phyloP scores from a whole-genome alignment of 352 stramenopile genomes.

The Thraustochytrium sp. region DNA sequence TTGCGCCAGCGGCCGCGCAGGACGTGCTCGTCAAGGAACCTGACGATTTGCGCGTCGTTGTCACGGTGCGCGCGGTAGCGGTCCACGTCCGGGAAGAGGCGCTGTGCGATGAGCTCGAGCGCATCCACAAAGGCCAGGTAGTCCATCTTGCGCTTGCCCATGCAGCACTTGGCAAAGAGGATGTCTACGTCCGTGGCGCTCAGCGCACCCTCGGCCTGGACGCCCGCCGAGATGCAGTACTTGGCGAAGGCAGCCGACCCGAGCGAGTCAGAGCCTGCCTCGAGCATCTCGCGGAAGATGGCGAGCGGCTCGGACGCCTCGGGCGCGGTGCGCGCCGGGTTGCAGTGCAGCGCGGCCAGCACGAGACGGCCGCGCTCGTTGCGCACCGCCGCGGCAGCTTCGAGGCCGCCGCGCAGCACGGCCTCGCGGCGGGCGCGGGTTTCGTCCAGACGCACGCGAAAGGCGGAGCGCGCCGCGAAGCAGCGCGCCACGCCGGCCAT shows the following conservation, averaged over 20 bases:
- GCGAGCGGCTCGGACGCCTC: background rate
- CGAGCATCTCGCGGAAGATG: background rate
- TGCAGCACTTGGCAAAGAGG: slow-evolving; percentile 30
- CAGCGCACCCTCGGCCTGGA: background rate
- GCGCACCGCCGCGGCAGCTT: background rate
- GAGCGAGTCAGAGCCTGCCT: background rate
- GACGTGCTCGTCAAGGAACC: background rate
- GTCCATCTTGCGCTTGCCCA: slow-evolving; percentile 20
- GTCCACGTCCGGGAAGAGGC: background rate
- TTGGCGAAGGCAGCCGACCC: slow-evolving; percentile 22
- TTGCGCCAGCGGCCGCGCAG: background rate
- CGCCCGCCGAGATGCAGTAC: background rate
- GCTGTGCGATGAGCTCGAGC: slow-evolving; percentile 10
- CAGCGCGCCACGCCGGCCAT: background rate
- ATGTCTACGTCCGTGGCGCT: slow-evolving; percentile 18
- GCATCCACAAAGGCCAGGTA: slow-evolving; percentile 15
- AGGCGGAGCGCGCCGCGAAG: background rate
- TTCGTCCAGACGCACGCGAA: background rate
- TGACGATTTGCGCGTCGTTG: background rate
- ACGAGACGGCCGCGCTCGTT: background rate
- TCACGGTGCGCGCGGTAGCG: background rate
- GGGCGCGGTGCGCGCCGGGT: background rate
- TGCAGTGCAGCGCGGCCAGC: background rate
- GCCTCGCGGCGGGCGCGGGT: background rate
- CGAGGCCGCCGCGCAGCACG: background rate